Base-by-base conservation (phyloP, 2,329 filamentous ascomycete genomes). In the Aspergillus felis region DNA sequence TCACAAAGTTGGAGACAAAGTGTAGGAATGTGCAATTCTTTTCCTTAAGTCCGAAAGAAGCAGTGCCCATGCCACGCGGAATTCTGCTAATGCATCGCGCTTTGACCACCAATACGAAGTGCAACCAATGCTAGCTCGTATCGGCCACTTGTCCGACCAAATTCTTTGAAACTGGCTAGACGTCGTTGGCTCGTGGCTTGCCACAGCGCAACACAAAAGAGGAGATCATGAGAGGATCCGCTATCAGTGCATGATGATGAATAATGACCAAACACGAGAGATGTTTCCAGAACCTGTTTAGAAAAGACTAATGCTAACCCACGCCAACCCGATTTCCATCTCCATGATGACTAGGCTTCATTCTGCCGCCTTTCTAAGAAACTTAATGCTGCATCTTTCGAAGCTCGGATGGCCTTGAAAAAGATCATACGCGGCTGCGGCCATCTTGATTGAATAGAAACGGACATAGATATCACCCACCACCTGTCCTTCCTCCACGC, bases 371-470 rank as follows among this genome's bases (percentile, higher is more conserved):
- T 32, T 32, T n/a, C 20, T 62, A 46, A 61, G n/a, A 52, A 66
- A 68, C 14, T 58, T 54, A 22, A 66, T 51, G 20, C 55, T 38
- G 38, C 62, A 67, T 8, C 53, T 35, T 6, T 27, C 14, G 12
- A 68, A 61, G 14, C 27, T 51, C 1, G 61, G 56, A 28, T 64
- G 59, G 10, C 25, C 49, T 10, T 49, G 50, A 6, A 68, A 51
- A 1, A 62, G 55, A 5, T 54, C 48, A 35, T 57, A 61, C 25
- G 57, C 63, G 14, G 29, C 32, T 20, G 58, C 56, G 0, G 65
- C 62, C 17, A 51, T 58, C 44, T 63, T 66, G 54, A 68, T 63
- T 1, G 62, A 66, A 32, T 64, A 54, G 48, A 67, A 66, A 12
- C 58, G 63, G 32, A 66, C 44, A 17, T 53, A 57, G 22, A 63